These are phyloP conservation scores for Trametopsis cervina DNA, from an alignment of 768 basidiomycete genomes.

Conservation along the genomic window DNA sequence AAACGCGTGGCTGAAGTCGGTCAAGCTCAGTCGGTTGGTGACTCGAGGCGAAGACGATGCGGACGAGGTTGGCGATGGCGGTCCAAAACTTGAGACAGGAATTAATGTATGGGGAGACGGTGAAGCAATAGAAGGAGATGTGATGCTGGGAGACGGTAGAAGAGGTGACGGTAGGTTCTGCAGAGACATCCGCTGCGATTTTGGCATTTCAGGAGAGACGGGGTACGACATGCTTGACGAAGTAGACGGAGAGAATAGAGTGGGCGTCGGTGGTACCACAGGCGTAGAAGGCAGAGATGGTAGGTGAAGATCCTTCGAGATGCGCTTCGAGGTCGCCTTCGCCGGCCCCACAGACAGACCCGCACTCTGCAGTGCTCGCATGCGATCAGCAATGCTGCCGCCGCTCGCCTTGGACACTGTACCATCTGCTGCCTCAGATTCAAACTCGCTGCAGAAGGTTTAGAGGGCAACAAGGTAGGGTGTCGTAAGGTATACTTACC, in stretches of 20 bases:
- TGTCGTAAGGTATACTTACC: conserved; percentile 18
- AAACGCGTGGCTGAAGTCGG: conserved; percentile 60
- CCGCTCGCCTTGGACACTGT: conserved; percentile 31
- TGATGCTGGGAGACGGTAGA: conserved; percentile 15
- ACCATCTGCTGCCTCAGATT: conserved; percentile 12
- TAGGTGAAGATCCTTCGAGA: conserved; percentile 45
- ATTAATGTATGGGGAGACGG: conserved; percentile 51
- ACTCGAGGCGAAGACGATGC: conserved; percentile 55
- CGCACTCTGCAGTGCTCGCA: conserved; percentile 65
- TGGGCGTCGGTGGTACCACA: conserved; percentile 32
- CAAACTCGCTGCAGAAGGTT: conserved; percentile 10
- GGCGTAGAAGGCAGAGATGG: conserved; percentile 27
- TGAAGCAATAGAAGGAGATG: conserved; percentile 23
- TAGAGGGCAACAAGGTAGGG: conserved; percentile 7
- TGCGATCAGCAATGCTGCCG: conserved; percentile 76
- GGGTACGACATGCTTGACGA: conserved; percentile 19
- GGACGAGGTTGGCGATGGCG: conserved; percentile 69
- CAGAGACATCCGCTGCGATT: conserved; percentile 35
- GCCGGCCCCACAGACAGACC: conserved; percentile 54
- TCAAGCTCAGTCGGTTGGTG: conserved; percentile 31
- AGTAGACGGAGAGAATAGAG: conserved; percentile 26
- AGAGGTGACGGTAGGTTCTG: conserved; percentile 21
- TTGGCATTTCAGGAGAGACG: conserved; percentile 25
- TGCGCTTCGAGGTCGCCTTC: conserved; percentile 37
- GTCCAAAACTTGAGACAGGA: conserved; percentile 62